Evolutionary conservation across 495 filamentous ascomycete species (phyloP).

Genomic region (Tuber calosporum): DNA sequence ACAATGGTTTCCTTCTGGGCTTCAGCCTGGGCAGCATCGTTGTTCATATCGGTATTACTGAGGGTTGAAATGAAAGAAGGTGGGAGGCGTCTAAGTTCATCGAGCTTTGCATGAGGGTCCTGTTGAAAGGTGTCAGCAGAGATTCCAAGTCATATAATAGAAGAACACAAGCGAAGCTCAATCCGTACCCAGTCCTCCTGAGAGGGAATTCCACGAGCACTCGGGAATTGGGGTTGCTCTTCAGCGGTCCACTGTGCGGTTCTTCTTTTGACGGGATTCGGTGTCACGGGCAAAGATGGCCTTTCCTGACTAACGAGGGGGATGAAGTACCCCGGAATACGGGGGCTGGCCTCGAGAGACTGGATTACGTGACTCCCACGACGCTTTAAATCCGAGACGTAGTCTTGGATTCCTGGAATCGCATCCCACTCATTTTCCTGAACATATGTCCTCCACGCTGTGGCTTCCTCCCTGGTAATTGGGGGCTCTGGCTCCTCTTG

Average conservation of each 20-base stretch:
- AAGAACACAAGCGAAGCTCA: slow-evolving; percentile 16
- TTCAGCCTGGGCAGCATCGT: background rate
- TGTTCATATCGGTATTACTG: slow-evolving; percentile 17
- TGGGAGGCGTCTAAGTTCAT: slow-evolving; percentile 38
- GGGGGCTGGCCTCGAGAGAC: slow-evolving; percentile 15
- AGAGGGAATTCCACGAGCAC: slow-evolving; percentile 37
- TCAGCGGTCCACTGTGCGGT: slow-evolving; percentile 28
- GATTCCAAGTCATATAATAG: background rate
- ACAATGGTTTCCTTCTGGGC: background rate
- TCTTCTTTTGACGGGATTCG: slow-evolving; percentile 29
- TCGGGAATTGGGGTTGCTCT: slow-evolving; percentile 35
- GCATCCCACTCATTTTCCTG: slow-evolving; percentile 40
- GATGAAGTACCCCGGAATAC: slow-evolving; percentile 21
- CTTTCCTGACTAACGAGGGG: slow-evolving; percentile 25
- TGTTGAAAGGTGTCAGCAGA: slow-evolving; percentile 28
- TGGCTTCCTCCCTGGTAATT: background rate
- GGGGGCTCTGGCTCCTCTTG: slow-evolving; percentile 8
- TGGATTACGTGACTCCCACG: slow-evolving; percentile 19
- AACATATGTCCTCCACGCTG: slow-evolving; percentile 24
- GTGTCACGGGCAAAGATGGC: slow-evolving; percentile 32
- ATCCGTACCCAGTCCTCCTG: slow-evolving; percentile 41
- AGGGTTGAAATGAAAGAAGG: slow-evolving; percentile 34
- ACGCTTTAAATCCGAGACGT: slow-evolving; percentile 29
- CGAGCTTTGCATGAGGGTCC: slow-evolving; percentile 41
- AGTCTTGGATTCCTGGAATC: slow-evolving; percentile 37